These are phyloP conservation scores for Allomyces macrogynus DNA, from an alignment of 192 early-diverging fungal species.

Conservation along the genomic window DNA sequence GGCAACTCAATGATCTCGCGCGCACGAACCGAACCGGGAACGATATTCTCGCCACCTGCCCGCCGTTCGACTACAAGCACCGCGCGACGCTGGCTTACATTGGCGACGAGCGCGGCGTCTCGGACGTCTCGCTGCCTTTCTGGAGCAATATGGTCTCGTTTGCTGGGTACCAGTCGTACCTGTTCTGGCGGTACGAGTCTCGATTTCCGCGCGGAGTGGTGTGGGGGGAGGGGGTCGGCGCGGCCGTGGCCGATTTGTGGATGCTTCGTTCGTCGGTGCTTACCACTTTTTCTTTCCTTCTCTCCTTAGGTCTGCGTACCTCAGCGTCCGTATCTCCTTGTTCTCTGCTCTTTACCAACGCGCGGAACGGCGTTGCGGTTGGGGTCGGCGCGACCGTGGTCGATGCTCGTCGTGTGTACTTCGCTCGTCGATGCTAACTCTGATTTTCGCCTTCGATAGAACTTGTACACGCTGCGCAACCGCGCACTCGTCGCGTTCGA, in stretches of 20 bases:
- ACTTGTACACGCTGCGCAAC: constrained; percentile 74
- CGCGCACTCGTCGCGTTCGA: constrained; percentile 60
- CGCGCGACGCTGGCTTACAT: constrained; percentile 80
- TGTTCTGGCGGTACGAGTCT: constrained; percentile 59
- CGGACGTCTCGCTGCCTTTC: constrained; percentile 21
- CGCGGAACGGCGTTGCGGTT: too few relatives aligned
- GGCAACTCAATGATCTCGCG: constrained; percentile 43
- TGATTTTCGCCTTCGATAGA: constrained; percentile 14
- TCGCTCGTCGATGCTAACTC: too few relatives aligned
- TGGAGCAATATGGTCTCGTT: neutral
- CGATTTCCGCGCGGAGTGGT: too few relatives aligned
- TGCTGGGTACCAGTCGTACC: constrained; percentile 21
- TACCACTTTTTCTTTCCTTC: too few relatives aligned
- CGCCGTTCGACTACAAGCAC: constrained; percentile 65
- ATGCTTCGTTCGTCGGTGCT: too few relatives aligned
- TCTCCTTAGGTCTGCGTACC: too few relatives aligned
- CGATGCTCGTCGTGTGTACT: too few relatives aligned
- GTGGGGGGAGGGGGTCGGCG: too few relatives aligned
- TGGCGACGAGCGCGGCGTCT: constrained; percentile 84
- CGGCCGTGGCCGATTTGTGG: too few relatives aligned
- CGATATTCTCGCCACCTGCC: constrained; percentile 14
- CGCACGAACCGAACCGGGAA: constrained; percentile 17
- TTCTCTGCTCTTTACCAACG: too few relatives aligned
- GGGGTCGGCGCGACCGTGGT: too few relatives aligned
- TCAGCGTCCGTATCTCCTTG: too few relatives aligned